These are phyloP conservation scores for Sclerotinia sclerotiorum DNA, from an alignment of 2,329 filamentous ascomycete genomes.

Conservation along the genomic window DNA sequence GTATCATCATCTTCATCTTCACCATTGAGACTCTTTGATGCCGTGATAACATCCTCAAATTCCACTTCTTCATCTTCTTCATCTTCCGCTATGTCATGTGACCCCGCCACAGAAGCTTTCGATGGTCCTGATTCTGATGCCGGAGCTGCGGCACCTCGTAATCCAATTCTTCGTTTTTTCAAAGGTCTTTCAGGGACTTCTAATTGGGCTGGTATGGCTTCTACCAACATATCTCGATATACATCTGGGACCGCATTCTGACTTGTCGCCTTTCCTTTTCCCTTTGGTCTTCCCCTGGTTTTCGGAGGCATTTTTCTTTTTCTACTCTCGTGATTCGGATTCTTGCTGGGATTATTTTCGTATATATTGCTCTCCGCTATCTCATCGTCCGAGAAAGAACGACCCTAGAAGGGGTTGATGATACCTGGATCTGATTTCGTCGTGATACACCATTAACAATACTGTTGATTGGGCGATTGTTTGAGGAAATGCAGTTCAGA, in stretches of 20 bases:
- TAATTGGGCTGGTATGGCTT: conserved; percentile 41
- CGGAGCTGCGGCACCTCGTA: conserved; percentile 21
- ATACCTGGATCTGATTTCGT: neutral
- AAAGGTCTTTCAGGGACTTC: conserved; percentile 40
- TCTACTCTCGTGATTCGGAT: neutral
- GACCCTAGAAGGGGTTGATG: neutral
- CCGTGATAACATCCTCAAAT: conserved; percentile 39
- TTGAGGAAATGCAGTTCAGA: too few relatives aligned
- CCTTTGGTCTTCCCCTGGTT: conserved; percentile 28
- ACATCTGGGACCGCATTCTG: conserved; percentile 43
- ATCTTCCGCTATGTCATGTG: conserved; percentile 31
- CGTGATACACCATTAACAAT: neutral
- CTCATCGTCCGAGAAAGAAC: neutral
- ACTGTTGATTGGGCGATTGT: neutral
- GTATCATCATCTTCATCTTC: neutral
- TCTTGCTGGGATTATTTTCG: rapidly evolving
- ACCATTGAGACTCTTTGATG: neutral
- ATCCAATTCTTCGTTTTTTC: conserved; percentile 40
- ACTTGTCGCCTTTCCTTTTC: conserved; percentile 22
- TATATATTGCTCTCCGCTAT: neutral
- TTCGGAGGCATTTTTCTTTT: conserved; percentile 28
- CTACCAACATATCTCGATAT: conserved; percentile 48
- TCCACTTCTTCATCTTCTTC: conserved; percentile 36
- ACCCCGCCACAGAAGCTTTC: conserved; percentile 19
- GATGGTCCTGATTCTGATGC: conserved; percentile 24